A percentile compares a stretch with the other conserved stretches of the same genome.
phyloP scores from a whole-genome alignment of 306 rosid genomes.

The Astragalus membranaceus region DNA sequence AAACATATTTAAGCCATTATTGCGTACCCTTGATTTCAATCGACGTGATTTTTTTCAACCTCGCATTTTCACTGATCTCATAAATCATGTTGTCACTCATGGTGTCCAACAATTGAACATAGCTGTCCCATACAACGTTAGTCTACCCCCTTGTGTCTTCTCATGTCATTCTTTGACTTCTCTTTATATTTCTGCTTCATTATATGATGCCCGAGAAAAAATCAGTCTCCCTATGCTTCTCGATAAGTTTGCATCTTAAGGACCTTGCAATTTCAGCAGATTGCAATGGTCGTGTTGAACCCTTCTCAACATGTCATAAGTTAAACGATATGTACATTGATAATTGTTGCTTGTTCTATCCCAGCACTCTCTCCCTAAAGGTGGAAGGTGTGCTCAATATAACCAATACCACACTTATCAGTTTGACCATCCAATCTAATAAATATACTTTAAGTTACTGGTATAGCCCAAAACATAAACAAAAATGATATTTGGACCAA shows the following conservation, averaged over 20 bases:
- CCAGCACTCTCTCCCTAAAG: not conserved
- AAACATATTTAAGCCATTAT: too few relatives aligned
- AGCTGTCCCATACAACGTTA: not conserved
- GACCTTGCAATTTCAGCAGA: not conserved
- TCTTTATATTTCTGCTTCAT: not conserved
- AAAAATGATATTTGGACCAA: too few relatives aligned
- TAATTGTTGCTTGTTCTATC: not conserved
- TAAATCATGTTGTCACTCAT: not conserved
- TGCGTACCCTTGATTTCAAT: not conserved
- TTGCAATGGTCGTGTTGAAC: not conserved
- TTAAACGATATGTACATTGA: not conserved
- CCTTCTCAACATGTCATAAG: not conserved
- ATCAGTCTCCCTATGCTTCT: not conserved
- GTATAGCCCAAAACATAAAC: too few relatives aligned
- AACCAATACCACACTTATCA: not conserved
- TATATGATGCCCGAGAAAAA: not conserved
- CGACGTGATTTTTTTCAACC: not conserved
- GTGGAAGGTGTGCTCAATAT: not conserved
- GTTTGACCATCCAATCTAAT: too few relatives aligned
- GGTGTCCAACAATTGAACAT: not conserved
- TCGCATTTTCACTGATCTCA: not conserved
- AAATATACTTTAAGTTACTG: too few relatives aligned
- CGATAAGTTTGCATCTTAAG: not conserved
- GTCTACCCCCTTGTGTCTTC: not conserved
- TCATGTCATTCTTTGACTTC: not conserved